phyloP scores from a whole-genome alignment of 2,329 filamentous ascomycete species.

The Chrysoporthe deuterocubensis region DNA sequence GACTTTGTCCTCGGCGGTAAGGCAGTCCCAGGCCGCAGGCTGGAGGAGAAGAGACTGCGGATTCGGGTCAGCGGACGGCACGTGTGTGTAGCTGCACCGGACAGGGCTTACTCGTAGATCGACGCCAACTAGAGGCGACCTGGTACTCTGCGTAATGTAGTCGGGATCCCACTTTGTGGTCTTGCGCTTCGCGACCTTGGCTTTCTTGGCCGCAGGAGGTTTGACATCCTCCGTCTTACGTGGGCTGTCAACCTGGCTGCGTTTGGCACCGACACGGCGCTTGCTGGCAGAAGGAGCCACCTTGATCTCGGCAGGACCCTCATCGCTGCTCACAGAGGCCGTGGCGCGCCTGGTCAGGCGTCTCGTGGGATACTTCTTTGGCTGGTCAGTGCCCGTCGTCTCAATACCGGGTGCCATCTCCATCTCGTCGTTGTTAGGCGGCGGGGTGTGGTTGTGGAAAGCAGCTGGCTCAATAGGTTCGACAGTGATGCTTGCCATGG shows the following conservation, averaged over 20 bases:
- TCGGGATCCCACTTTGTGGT: slow-evolving; percentile 36
- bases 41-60: slow-evolving; percentile 42
- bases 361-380: background rate
- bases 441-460: background rate
- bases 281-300: slow-evolving; percentile 5
- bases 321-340: background rate
- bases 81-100: background rate
- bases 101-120: slow-evolving; percentile 40
- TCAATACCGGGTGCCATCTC: background rate
- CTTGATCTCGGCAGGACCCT: slow-evolving; percentile 4
- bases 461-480: slow-evolving; percentile 2
- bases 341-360: background rate
- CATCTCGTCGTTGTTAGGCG: background rate
- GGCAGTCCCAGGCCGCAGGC: slow-evolving; percentile 43
- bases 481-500: slow-evolving; percentile 9
- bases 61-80: slow-evolving; percentile 17
- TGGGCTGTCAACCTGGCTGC: background rate
- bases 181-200: slow-evolving; percentile 28
- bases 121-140: slow-evolving; percentile 41
- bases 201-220: slow-evolving; percentile 32
- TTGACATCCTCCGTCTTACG: background rate
- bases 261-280: slow-evolving; percentile 17
- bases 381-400: background rate
- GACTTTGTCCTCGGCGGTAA: slow-evolving; percentile 39
- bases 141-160: slow-evolving; percentile 41